phyloP scores from a whole-genome alignment of 139 green algal species.

The Choricystis sp. region DNA sequence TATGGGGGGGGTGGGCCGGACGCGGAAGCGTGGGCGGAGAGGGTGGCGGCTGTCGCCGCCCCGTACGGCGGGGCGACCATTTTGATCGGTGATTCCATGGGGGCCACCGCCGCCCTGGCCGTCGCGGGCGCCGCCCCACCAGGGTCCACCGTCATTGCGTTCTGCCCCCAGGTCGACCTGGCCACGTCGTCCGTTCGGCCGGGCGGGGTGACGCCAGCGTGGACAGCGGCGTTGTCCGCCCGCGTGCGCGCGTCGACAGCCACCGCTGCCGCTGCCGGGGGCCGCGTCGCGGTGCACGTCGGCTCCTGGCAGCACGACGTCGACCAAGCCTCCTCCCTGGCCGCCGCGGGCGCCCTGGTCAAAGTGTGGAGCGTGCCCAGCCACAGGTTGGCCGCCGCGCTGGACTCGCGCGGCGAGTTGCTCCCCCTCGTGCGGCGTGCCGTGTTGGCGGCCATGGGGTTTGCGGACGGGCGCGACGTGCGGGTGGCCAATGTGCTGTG shows the following conservation, averaged over 20 bases:
- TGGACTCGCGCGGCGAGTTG: constrained; percentile 38
- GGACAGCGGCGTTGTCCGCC: constrained; percentile 18
- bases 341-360: not conserved
- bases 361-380: constrained; percentile 31
- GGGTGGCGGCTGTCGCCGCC: not conserved
- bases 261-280: constrained; percentile 9
- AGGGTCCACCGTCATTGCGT: constrained; percentile 53
- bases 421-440: constrained; percentile 37
- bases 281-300: constrained; percentile 16
- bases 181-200: constrained; percentile 32
- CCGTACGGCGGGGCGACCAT: constrained; percentile 61
- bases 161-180: constrained; percentile 62
- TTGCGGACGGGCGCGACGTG: constrained; percentile 5
- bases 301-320: constrained; percentile 69
- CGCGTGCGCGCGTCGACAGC: constrained; percentile 13
- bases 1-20: not conserved
- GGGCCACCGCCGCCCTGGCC: constrained; percentile 62
- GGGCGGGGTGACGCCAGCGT: constrained; percentile 2
- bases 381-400: constrained; percentile 58
- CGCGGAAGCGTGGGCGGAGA: not conserved
- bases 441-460: constrained; percentile 17
- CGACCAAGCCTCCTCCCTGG: constrained; percentile 25
- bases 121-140: constrained; percentile 44
- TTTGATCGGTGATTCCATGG: constrained; percentile 87
- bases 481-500: constrained; percentile 36